A percentile compares a stretch with the other conserved stretches of the same genome.
phyloP scores from a whole-genome alignment of 352 stramenopile genomes.

The Aphanomyces invadans region DNA sequence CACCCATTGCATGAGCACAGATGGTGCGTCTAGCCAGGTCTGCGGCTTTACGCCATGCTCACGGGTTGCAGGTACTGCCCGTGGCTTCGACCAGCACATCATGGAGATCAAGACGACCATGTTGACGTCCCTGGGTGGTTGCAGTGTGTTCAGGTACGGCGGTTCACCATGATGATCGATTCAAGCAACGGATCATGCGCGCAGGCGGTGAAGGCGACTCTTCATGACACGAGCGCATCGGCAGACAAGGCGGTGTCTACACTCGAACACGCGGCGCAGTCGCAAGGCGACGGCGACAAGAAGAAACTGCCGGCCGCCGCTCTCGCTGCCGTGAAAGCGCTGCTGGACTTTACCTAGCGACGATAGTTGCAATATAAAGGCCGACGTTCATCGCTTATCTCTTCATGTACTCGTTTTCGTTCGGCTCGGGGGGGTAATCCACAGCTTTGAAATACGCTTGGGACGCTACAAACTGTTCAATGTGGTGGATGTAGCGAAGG shows the following conservation, averaged over 20 bases:
- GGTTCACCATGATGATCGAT: background rate
- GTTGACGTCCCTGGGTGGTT: constrained; percentile 6
- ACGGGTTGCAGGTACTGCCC: constrained; percentile 16
- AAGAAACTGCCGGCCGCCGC: background rate
- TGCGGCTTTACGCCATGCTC: background rate
- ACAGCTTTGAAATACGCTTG: constrained; percentile 13
- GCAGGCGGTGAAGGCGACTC: background rate
- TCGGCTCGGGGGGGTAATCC: background rate
- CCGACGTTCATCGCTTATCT: background rate
- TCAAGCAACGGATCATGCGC: background rate
- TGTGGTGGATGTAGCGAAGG: background rate
- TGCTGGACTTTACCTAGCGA: constrained; percentile 20
- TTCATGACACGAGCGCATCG: background rate
- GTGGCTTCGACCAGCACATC: background rate
- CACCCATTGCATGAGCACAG: constrained; percentile 13
- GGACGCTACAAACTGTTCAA: background rate
- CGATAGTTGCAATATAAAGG: background rate
- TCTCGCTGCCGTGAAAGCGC: constrained; percentile 1
- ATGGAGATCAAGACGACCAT: background rate
- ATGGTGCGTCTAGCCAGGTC: background rate
- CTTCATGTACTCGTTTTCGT: constrained; percentile 1
- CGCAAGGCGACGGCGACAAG: background rate
- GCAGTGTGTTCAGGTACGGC: constrained; percentile 15
- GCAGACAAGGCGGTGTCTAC: background rate
- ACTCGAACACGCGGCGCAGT: too few relatives aligned